Base-by-base conservation (phyloP, 192 early-diverging fungal species). In the Oehlia diaphana region DNA sequence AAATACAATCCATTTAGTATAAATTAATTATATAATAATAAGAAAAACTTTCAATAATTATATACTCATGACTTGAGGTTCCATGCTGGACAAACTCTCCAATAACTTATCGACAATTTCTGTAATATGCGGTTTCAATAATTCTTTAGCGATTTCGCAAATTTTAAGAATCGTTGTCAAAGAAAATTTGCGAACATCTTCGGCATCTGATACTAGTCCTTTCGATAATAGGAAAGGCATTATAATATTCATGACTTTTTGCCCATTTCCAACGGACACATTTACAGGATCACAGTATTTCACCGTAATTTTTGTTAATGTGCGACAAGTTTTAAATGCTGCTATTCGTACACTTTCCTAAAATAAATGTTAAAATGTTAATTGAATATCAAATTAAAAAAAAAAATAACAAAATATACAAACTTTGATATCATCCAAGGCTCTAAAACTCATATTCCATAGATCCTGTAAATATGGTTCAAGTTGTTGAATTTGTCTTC, bases 381-480 rank as follows among this genome's bases (percentile, higher is more conserved):
- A 37, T 44, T 16, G 19, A 37, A 70, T 70, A 37, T 70, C 5
- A 42, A 21, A 35, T 35, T 39, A 14, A 70, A 21, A 28, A n/a
- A 9, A 65, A 28, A 65, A 2, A 31, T 31, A 31, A 31, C 2
- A 31, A 31, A 31, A 31, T 31, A 31, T 31, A 70, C 16, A 9
- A 44, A 70, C 68, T 81, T 97, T 97, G 82, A 98, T 96, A 77
- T 98, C 97, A 81, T 98, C 97, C 35, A 98, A 81, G 31, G 91
- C 91, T 37, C 96, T 82, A 86, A 98, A 98, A 16, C 89, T 91
- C 95, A 97, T 96, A 26, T 84, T 89, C 97, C 97, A 98, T 33
- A 96, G 85, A 10, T 86, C 87, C 74, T 96, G 91, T 47, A 98
- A 75, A 63, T 94, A 93, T 0, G 91, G 90, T 78, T 94, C 86